Conservation (phyloP, 139 green algal species). For the Closterium sp. region DNA sequence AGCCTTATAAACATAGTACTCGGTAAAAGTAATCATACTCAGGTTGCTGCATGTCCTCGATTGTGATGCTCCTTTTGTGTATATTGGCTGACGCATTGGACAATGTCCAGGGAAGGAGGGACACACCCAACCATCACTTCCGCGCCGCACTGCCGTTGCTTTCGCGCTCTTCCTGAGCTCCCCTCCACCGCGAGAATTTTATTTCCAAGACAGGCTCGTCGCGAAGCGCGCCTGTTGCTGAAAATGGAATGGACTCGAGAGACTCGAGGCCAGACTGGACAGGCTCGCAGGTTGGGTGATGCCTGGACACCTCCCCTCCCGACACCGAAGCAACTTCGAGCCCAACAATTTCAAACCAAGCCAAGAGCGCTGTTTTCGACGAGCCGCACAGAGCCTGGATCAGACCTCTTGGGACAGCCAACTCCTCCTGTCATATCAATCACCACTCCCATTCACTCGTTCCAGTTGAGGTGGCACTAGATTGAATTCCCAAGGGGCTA, state of each 20-base stretch:
- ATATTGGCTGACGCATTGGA: no score
- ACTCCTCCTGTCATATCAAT: background rate
- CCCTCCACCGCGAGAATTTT: background rate
- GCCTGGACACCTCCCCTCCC: background rate
- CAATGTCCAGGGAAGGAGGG: no score
- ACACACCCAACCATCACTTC: no score
- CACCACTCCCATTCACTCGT: background rate
- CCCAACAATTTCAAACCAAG: background rate
- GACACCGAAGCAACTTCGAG: background rate
- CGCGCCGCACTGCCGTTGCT: background rate
- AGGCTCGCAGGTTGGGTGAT: background rate
- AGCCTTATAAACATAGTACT: no score
- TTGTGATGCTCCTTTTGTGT: no score
- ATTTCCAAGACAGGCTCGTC: background rate
- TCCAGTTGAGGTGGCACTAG: no score
- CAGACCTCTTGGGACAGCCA: background rate
- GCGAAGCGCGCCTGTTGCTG: background rate
- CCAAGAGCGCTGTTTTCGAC: background rate
- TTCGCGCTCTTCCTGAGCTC: background rate
- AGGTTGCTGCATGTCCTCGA: no score
- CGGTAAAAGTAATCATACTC: no score
- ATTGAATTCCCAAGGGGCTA: no score
- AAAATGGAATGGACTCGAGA: background rate
- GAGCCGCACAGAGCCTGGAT: background rate
- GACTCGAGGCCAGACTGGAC: no score